Conservation (phyloP, 116 monocot genomes). For the Iris pallida region DNA sequence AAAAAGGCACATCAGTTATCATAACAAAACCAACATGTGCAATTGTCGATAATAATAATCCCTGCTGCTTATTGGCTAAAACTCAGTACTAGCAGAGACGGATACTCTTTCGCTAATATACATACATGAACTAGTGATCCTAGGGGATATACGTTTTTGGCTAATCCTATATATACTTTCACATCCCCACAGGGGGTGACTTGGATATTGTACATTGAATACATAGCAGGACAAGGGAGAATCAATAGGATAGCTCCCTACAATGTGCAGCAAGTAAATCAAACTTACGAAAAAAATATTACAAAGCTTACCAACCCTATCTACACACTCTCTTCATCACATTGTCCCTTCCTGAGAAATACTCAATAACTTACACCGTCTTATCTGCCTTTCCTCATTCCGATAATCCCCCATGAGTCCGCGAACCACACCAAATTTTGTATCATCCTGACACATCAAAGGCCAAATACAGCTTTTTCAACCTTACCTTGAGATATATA, state of each 20-base stretch:
- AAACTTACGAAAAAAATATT: not conserved
- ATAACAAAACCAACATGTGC: too few relatives aligned
- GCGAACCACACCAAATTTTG: not conserved
- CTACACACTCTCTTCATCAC: not conserved
- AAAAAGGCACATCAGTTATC: too few relatives aligned
- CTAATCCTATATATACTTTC: not conserved
- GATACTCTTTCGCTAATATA: too few relatives aligned
- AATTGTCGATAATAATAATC: too few relatives aligned
- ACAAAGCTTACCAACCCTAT: not conserved
- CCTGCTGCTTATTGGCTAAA: too few relatives aligned
- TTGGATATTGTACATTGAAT: too few relatives aligned
- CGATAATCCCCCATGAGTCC: not conserved
- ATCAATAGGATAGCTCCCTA: not conserved
- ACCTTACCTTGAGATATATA: too few relatives aligned
- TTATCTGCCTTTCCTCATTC: not conserved
- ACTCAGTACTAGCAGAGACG: too few relatives aligned
- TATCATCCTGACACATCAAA: not conserved
- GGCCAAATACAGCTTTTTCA: not conserved
- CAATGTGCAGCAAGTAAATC: constrained; percentile 7
- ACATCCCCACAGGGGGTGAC: not conserved
- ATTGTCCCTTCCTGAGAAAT: not conserved
- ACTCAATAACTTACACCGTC: not conserved
- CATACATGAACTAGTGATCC: not conserved
- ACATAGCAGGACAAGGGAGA: not conserved
- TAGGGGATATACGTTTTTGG: too few relatives aligned